Base-by-base conservation (phyloP, 306 rosid genomes). In the Rosa persica region DNA sequence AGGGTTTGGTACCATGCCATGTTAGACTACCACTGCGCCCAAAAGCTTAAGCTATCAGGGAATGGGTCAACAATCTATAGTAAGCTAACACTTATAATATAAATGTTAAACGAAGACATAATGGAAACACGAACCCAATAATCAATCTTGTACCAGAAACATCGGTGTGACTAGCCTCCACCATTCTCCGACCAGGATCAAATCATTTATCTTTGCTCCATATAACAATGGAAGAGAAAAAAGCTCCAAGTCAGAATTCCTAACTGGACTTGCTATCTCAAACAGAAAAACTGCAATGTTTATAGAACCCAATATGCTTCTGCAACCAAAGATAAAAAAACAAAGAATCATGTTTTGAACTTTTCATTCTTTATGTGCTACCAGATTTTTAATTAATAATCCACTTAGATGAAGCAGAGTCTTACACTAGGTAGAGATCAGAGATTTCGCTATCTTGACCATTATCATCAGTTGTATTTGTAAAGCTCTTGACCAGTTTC, bases 141-240 rank as follows among this genome's bases (percentile, higher is more conserved):
- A 78, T 86, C 89, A 85, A 85, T 81, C 82, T 78, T 92, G 98
- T 92, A 94, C 98, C 98, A 94, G 98, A 94, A 94, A 94, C 97
- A 94, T 92, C 72, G 98, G 98, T 77, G 97, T 94, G 54, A 92
- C 82, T 47, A 94, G 98, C 92, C 98, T 87, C 98, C 98, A 94
- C 98, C 98, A 92, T 81, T 94, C 95, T 88, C 98, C 97, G 16
- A 87, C 85, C 78, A 90, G 12, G 88, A 94, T 94, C 84, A 92
- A 81, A 51, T 92, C 72, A 64, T 92, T 94, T 76, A 94, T 89
- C 91, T 94, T 94, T 58, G 97, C 97, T 58, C 98, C 98, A 66
- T 90, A 94, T 17, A 94, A 77, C 25, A 83, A 76, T 10, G 98
- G 98, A 49, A 94, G 79, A 0, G 98, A 83, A 82, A 91, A 81